These are phyloP conservation scores for Panellus pusillus DNA, from an alignment of 768 basidiomycete genomes.

Conservation along the genomic window DNA sequence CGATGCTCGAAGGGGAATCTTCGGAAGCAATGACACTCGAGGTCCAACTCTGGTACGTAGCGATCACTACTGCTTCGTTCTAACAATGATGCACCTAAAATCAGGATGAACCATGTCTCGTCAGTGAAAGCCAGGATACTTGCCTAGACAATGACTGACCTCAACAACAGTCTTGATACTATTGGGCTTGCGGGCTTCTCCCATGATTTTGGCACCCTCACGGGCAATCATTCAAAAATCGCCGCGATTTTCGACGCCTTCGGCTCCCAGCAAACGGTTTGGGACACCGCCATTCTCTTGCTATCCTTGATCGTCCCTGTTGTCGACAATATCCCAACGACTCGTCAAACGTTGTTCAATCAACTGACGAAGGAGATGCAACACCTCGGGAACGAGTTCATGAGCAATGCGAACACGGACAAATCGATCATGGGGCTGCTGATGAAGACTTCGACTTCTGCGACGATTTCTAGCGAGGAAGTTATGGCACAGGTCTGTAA, in stretches of 20 bases:
- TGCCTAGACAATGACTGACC: not conserved
- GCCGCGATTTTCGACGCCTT: not conserved
- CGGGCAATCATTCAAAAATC: not conserved
- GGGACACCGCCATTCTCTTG: not conserved
- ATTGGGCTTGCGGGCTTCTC: constrained; percentile 9
- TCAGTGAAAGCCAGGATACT: not conserved
- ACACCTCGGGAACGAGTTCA: not conserved
- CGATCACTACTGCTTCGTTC: no score
- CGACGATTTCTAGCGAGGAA: constrained; percentile 8
- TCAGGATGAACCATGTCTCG: constrained; percentile 16
- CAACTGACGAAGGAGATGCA: constrained; percentile 2
- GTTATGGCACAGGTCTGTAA: constrained; percentile 3
- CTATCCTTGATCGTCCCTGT: not conserved
- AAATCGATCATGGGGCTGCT: constrained; percentile 8
- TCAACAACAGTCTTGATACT: constrained; percentile 2
- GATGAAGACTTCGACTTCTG: not conserved
- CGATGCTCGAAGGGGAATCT: not conserved
- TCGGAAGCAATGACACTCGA: constrained; percentile 6
- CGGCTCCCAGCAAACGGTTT: not conserved
- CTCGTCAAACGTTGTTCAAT: not conserved
- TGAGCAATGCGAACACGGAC: not conserved
- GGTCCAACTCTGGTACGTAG: constrained; percentile 9
- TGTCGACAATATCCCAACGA: not conserved
- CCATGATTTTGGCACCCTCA: constrained; percentile 3
- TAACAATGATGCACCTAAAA: no score